Percentiles rank a stretch among this genome's conserved stretches.
Evolutionary conservation across 2,329 filamentous ascomycete genomes (phyloP).

Genomic region (Phaeoacremonium minimum): DNA sequence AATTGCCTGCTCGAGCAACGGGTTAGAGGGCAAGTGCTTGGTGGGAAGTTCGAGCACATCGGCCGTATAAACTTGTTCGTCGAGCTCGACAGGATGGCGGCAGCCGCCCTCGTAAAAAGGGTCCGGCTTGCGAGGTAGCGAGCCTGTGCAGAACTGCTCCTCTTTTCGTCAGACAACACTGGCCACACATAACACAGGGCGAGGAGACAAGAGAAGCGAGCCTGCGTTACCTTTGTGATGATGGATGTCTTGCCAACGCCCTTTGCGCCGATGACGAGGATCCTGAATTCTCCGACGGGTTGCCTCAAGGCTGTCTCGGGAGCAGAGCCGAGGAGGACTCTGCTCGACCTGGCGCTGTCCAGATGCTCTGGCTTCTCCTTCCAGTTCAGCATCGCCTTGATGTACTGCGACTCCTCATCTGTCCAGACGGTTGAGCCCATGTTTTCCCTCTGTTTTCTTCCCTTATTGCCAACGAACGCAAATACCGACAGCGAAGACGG

Average conservation of each 20-base stretch:
- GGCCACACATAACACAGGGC: constrained; percentile 4
- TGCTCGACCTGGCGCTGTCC: constrained; percentile 8
- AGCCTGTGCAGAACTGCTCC: constrained; percentile 28
- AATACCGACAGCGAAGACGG: no score
- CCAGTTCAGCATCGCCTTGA: constrained; percentile 33
- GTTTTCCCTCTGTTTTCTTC: no score
- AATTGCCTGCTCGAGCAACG: constrained; percentile 29
- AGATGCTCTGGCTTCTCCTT: constrained; percentile 22
- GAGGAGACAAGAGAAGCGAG: not conserved
- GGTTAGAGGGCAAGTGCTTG: constrained; percentile 21
- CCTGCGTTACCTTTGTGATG: constrained; percentile 25
- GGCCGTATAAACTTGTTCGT: constrained; percentile 23
- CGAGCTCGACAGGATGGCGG: constrained; percentile 25
- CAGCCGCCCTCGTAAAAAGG: constrained; percentile 23
- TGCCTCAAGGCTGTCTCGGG: constrained; percentile 4
- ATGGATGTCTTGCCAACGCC: constrained; percentile 36
- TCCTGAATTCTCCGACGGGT: constrained; percentile 27
- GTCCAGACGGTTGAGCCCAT: constrained; percentile 29
- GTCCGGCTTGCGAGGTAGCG: constrained; percentile 14
- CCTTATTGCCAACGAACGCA: no score
- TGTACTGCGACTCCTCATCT: constrained; percentile 33
- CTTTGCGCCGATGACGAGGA: constrained; percentile 31
- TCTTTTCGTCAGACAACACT: no score
- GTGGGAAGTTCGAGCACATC: constrained; percentile 31
- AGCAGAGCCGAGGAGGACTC: not conserved